These are phyloP conservation scores for Candida albicans DNA, from an alignment of 1,139 yeast species.

Conservation along the genomic window DNA sequence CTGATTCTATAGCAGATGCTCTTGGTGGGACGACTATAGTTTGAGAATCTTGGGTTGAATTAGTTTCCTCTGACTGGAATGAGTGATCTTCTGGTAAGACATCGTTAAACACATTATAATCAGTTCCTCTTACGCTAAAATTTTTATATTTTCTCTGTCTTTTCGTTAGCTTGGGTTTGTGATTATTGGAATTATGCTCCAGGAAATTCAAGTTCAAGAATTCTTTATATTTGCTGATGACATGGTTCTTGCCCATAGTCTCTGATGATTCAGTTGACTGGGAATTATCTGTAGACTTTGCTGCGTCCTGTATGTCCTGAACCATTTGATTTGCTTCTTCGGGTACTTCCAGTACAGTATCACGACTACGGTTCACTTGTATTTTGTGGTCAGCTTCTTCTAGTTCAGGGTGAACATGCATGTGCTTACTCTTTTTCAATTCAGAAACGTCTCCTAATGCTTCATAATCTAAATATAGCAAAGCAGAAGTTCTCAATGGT, in stretches of 20 bases:
- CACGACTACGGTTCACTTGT: slow-evolving; percentile 13
- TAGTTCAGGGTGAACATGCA: slow-evolving; percentile 14
- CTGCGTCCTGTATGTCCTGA: slow-evolving; percentile 1
- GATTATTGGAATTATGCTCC: not conserved
- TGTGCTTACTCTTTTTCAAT: slow-evolving; percentile 19
- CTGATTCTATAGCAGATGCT: slow-evolving; percentile 47
- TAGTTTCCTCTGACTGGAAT: not conserved
- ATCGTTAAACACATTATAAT: slow-evolving; percentile 13
- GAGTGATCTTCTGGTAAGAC: slow-evolving; percentile 12
- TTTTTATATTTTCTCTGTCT: slow-evolving; percentile 25
- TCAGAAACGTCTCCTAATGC: slow-evolving; percentile 40
- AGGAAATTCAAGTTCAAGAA: slow-evolving; percentile 20
- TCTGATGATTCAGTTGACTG: not conserved
- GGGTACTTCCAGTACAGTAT: slow-evolving; percentile 15
- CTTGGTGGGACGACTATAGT: slow-evolving; percentile 39
- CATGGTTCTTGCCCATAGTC: not conserved
- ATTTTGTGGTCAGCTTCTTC: slow-evolving; percentile 14
- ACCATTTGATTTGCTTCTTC: slow-evolving; percentile 8
- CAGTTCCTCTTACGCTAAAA: slow-evolving; percentile 29
- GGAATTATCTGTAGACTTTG: not conserved
- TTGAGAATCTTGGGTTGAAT: slow-evolving; percentile 9
- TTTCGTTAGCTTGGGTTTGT: slow-evolving; percentile 17
- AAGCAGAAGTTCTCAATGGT: slow-evolving; percentile 65
- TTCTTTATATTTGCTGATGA: slow-evolving; percentile 10
- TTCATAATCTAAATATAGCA: slow-evolving; percentile 48